Base-by-base conservation (phyloP, 768 basidiomycete species). In the Lactifluus piperatus region DNA sequence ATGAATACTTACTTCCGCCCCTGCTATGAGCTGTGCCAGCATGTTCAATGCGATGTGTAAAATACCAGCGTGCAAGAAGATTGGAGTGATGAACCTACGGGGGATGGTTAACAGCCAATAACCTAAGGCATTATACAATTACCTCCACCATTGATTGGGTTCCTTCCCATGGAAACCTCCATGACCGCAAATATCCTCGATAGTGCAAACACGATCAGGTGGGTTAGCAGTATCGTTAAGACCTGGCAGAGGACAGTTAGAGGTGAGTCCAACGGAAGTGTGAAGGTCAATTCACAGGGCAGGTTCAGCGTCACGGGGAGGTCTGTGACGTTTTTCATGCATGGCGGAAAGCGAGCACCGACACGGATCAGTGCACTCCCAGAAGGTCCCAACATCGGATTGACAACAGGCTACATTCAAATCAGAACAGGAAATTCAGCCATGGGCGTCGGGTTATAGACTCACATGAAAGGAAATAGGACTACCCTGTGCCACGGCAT, bases 61-160 rank as follows among this genome's bases (percentile, higher is more conserved):
- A 57, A 99, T 77, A n/a, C 95, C 95, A 11, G 92, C 97, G 65
- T 98, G 95, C 5, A 97, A 73, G 69, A 98, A 97, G 51, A 95
- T 88, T 9, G 94, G 65, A 5, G 65, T 64, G 26, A 64, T 66
- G 11, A 66, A 64, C 62, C 91, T 88, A 64, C 48, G 45, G 27
- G 58, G 55, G 29, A 41, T 27, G 16, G 45, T 41, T 36, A 63
- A 47, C 32, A n/a, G 24, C 34, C 14, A 27, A 36, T 46, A 7
- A 7, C 34, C 1, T 24, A 22, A 58, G 52, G 13, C 44, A 45
- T 26, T 36, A 20, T 11, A 26, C 13, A 58, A 60, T 27, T 69
- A 79, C 75, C 82, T 75, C 70, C 78, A 85, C 72, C 76, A 80
- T 62, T 85, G 83, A 63, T 83, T 71, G 0, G 81, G 82, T 3